These are phyloP conservation scores for Epichloe brachyelytri DNA, from an alignment of 2,329 filamentous ascomycete genomes.

Conservation along the genomic window DNA sequence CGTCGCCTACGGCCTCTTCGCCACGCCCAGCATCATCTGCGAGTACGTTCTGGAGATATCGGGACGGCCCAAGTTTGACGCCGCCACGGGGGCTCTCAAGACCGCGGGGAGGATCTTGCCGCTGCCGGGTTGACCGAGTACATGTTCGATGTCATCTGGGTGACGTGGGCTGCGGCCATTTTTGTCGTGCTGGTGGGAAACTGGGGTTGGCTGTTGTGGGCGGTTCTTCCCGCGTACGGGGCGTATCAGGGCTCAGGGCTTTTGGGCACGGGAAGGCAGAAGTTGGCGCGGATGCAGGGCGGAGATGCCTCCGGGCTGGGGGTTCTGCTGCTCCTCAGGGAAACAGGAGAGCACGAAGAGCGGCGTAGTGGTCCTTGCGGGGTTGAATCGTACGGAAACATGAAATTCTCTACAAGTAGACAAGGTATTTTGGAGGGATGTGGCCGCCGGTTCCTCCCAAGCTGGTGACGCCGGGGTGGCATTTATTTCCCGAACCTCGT, in stretches of 20 bases:
- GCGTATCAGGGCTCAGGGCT: slow-evolving; percentile 40
- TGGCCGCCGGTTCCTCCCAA: background rate
- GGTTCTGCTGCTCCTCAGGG: slow-evolving; percentile 24
- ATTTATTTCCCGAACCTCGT: background rate
- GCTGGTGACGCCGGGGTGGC: too few relatives aligned
- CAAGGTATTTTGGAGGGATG: too few relatives aligned
- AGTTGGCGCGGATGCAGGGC: slow-evolving; percentile 35
- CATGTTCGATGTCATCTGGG: slow-evolving; percentile 95
- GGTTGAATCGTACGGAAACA: background rate
- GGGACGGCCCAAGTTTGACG: slow-evolving; percentile 62
- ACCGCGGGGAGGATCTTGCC: slow-evolving; percentile 72
- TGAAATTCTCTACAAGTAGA: too few relatives aligned
- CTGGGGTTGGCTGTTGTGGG: slow-evolving; percentile 50
- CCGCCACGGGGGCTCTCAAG: slow-evolving; percentile 52
- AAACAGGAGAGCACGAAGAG: slow-evolving; percentile 42
- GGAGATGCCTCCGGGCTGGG: slow-evolving; percentile 13
- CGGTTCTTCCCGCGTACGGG: slow-evolving; percentile 41
- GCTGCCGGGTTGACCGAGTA: slow-evolving; percentile 87
- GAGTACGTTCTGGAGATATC: slow-evolving; percentile 77
- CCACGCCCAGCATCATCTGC: slow-evolving; percentile 61
- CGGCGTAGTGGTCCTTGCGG: slow-evolving; percentile 24
- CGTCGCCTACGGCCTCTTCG: slow-evolving; percentile 58
- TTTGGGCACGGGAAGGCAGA: slow-evolving; percentile 38
- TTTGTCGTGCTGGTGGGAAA: slow-evolving; percentile 71
- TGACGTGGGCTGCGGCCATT: slow-evolving; percentile 70